Evolutionary conservation across 805 yeast species (phyloP), one percentile per base, ranked within the genome.

Genomic region (Huiozyma naganishii): DNA sequence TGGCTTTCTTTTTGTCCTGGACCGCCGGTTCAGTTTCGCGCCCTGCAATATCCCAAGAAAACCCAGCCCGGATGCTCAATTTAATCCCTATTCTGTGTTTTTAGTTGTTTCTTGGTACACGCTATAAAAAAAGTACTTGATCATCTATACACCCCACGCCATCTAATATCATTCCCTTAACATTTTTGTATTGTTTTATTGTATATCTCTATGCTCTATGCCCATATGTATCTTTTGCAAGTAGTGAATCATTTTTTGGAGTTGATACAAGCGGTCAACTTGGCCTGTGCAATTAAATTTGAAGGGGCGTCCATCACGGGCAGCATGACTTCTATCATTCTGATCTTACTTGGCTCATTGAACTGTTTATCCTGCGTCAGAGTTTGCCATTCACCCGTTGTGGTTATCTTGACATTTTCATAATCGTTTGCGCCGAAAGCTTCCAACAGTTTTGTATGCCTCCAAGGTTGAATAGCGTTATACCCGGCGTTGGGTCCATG

Each of bases 231-330:
- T 17, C 23, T 17, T 17, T 17, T 17, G 23, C 23, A 17, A 4
- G 23, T 17, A 17, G 23, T 17, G 23, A 17, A 4, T 17, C 23
- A 17, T 34, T 57, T 55, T 49, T 53, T 57, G 39, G 64, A 64
- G 54, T 73, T 73, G 48, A 64, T 64, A 43, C 66, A 55, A 45
- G 76, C 77, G 41, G 80, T 70, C 54, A 79, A 65, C 62, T 77
- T 70, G 44, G 83, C 85, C 68, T 80, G 85, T 55, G 69, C 70
- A 47, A 74, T 71, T 65, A 84, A 73, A 56, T 75, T 73, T 42
- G 64, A 65, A 51, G 84, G 83, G 44, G 85, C 86, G 65, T 80
- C 87, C 74, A 77, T 72, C 50, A 69, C 74, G 51, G 76, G 80
- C 52, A 80, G 64, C 79, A 77, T 76, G 40, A 80, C 70, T 65